Percentiles rank a stretch among this genome's conserved stretches.
Evolutionary conservation across 805 yeast genomes (phyloP).

Genomic region (Candida sakaeoensis): DNA sequence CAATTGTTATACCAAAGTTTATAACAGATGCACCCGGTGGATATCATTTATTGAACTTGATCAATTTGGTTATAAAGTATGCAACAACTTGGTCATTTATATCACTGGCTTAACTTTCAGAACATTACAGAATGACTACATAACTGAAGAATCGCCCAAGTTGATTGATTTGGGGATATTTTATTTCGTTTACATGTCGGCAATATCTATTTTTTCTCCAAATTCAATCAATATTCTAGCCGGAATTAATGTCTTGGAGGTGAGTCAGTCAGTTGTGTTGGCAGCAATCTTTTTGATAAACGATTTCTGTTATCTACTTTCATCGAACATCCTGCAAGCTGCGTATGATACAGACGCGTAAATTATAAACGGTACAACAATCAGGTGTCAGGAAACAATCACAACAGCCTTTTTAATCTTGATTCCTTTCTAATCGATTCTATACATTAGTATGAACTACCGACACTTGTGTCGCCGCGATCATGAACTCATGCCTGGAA

Average conservation of each 20-base stretch:
- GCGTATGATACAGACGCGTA: constrained; percentile 77
- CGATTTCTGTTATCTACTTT: constrained; percentile 65
- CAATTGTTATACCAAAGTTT: constrained; percentile 75
- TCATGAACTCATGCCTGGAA: neutral
- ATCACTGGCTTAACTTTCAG: constrained; percentile 37
- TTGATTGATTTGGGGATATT: constrained; percentile 72
- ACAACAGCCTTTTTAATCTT: too few relatives aligned
- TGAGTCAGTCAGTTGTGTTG: constrained; percentile 85
- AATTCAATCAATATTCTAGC: constrained; percentile 94
- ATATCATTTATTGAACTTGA: constrained; percentile 17
- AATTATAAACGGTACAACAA: too few relatives aligned
- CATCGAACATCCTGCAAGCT: constrained; percentile 35
- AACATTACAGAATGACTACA: constrained; percentile 32
- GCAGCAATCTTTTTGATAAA: constrained; percentile 69
- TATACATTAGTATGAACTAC: too few relatives aligned
- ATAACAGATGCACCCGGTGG: constrained; percentile 38
- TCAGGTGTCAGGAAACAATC: too few relatives aligned
- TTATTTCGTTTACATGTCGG: constrained; percentile 87
- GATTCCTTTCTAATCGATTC: too few relatives aligned
- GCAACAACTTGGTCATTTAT: constrained; percentile 30
- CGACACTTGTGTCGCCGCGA: too few relatives aligned
- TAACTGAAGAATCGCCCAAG: constrained; percentile 37
- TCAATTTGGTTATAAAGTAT: constrained; percentile 19
- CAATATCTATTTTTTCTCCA: constrained; percentile 91
- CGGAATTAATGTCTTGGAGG: constrained; percentile 95